Percentiles rank a stretch among this genome's conserved stretches.
Evolutionary conservation across 345 rosid genomes (phyloP).

Genomic region (Psidium friedrichsthalianum): DNA sequence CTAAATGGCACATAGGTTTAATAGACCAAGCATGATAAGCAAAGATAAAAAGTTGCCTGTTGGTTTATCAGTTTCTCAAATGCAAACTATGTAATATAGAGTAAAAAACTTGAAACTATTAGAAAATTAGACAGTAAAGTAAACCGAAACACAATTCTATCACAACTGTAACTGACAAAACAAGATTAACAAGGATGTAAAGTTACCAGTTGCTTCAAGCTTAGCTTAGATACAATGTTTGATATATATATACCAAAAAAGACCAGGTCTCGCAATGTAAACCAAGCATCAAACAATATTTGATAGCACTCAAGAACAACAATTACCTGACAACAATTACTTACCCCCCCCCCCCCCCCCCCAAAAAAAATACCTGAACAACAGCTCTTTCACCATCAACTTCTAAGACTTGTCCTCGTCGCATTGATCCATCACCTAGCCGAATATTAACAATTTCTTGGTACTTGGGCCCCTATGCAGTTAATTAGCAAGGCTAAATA

Average conservation of each 20-base stretch:
- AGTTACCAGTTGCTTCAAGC: neutral
- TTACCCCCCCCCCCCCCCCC: no score
- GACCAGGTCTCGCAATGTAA: neutral
- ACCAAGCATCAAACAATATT: neutral
- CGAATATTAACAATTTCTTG: conserved; percentile 96
- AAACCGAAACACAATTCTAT: neutral
- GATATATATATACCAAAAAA: neutral
- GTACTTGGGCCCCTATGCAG: conserved; percentile 80
- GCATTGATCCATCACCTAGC: conserved; percentile 79
- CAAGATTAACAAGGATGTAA: neutral
- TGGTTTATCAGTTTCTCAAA: neutral
- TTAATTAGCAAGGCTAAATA: neutral
- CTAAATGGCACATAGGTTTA: neutral
- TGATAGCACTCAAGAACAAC: neutral
- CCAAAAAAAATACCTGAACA: conserved; percentile 51
- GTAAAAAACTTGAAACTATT: neutral
- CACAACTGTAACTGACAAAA: neutral
- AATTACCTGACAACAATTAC: conserved; percentile 56
- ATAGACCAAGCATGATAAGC: neutral
- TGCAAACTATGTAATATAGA: neutral
- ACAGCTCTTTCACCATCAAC: conserved; percentile 99
- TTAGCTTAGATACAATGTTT: neutral
- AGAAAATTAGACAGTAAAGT: neutral
- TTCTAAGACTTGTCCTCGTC: conserved; percentile 97
- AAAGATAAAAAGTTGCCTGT: neutral